A percentile compares a stretch with the other conserved stretches of the same genome.
These are phyloP conservation scores for Pseudogymnoascus sp. DNA, from an alignment of 2,329 filamentous ascomycete genomes.

Conservation along the genomic window DNA sequence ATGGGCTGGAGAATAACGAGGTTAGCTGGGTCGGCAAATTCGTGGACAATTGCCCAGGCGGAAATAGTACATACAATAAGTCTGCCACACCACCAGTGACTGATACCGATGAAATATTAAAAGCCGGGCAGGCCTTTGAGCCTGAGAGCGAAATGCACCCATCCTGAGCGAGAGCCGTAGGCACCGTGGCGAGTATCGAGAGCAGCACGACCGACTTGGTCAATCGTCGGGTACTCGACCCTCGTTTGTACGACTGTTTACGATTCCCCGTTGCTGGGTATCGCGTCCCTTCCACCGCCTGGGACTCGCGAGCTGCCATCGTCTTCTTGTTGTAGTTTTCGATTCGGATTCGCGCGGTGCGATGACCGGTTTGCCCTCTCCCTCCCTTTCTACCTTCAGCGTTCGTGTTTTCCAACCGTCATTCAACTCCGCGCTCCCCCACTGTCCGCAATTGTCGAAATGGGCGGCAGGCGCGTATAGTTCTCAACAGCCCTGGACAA, in stretches of 20 bases:
- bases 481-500: background rate
- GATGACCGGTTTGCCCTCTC: background rate
- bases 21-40: background rate
- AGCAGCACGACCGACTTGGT: conserved; percentile 16
- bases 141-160: conserved; percentile 57
- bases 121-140: conserved; percentile 65
- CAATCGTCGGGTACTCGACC: background rate
- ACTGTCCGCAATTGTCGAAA: background rate
- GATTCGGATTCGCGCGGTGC: background rate
- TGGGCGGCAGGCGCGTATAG: background rate
- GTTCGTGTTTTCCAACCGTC: conserved; percentile 1
- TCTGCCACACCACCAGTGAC: conserved; percentile 12
- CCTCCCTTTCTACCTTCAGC: conserved; percentile 3
- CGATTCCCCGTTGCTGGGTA: background rate
- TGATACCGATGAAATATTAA: conserved; percentile 62
- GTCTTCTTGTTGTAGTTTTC: background rate
- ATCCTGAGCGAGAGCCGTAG: conserved; percentile 23
- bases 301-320: background rate
- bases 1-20: conserved; percentile 55
- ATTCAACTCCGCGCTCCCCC: conserved; percentile 2
- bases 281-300: conserved; percentile 4
- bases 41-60: background rate
- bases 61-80: conserved; percentile 10
- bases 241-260: conserved; percentile 1
- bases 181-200: conserved; percentile 23